Conservation (phyloP, 2,329 filamentous ascomycete species). For the Exophiala phaeomuriformis region DNA sequence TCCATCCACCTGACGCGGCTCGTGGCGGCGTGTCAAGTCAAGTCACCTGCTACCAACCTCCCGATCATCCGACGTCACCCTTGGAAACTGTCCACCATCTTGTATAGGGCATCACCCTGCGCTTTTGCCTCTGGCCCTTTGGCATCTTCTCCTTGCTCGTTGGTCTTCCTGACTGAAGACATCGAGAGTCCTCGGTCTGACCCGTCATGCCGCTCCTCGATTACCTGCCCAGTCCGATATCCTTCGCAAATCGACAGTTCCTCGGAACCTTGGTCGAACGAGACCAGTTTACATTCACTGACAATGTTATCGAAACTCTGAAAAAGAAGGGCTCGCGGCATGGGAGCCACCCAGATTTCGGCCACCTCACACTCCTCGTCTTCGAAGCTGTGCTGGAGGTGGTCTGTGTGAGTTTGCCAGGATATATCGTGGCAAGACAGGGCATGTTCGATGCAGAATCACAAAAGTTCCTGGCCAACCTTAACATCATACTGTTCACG, state of each 20-base stretch:
- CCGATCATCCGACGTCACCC: background rate
- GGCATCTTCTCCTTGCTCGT: background rate
- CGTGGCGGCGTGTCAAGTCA: background rate
- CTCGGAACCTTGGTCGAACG: constrained; percentile 13
- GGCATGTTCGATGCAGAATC: constrained; percentile 93
- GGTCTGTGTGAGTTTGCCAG: constrained; percentile 86
- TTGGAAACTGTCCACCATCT: background rate
- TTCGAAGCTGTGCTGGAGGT: constrained; percentile 94
- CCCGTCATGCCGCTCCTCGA: constrained; percentile 23
- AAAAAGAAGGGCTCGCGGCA: constrained; percentile 22
- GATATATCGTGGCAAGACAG: constrained; percentile 81
- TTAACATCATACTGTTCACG: constrained; percentile 94
- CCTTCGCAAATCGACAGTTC: constrained; percentile 19
- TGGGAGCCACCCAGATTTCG: constrained; percentile 43
- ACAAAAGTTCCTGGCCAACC: constrained; percentile 92
- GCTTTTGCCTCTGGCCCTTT: background rate
- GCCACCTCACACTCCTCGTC: constrained; percentile 68
- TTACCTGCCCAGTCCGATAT: constrained; percentile 22
- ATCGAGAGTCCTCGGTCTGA: background rate
- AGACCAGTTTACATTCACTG: constrained; percentile 20
- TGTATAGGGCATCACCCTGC: background rate
- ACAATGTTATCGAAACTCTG: constrained; percentile 9
- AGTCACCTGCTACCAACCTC: background rate
- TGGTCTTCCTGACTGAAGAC: background rate
- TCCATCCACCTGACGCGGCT: background rate